Conservation (phyloP, 129 eudicot species). For the Ambrosia artemisiifolia region DNA sequence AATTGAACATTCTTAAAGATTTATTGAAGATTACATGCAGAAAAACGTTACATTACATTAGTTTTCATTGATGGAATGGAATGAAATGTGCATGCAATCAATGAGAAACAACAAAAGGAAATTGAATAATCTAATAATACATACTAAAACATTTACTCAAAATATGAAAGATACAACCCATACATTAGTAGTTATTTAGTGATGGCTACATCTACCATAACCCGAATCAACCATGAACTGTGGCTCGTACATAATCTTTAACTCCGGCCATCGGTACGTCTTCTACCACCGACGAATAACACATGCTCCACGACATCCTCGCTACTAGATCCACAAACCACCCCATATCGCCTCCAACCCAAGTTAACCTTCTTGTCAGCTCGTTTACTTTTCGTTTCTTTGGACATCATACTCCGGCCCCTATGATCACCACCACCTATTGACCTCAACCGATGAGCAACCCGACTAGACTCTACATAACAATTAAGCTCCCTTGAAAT, state of each 20-base stretch:
- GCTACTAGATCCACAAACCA: conserved; percentile 40
- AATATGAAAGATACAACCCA: conserved; percentile 1
- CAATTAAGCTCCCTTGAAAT: conserved; percentile 45
- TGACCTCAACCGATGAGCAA: conserved; percentile 6
- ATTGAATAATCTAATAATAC: background rate
- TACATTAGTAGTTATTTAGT: background rate
- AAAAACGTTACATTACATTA: no score
- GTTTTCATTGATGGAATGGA: no score
- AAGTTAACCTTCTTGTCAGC: conserved; percentile 17
- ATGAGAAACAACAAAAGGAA: no score
- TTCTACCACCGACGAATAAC: background rate
- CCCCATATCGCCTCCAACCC: conserved; percentile 30
- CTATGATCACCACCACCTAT: conserved; percentile 15
- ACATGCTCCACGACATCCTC: conserved; percentile 39
- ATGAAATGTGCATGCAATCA: no score
- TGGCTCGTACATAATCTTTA: background rate
- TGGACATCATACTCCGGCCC: conserved; percentile 15
- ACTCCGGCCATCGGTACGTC: background rate
- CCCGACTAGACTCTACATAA: conserved; percentile 34
- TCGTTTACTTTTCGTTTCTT: conserved; percentile 14
- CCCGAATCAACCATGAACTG: conserved; percentile 3
- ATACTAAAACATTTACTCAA: background rate
- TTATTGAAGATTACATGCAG: no score
- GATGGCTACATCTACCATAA: background rate
- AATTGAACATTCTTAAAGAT: no score